Evolutionary conservation across 768 basidiomycete genomes (phyloP).

Genomic region (Tulasnella sp.): DNA sequence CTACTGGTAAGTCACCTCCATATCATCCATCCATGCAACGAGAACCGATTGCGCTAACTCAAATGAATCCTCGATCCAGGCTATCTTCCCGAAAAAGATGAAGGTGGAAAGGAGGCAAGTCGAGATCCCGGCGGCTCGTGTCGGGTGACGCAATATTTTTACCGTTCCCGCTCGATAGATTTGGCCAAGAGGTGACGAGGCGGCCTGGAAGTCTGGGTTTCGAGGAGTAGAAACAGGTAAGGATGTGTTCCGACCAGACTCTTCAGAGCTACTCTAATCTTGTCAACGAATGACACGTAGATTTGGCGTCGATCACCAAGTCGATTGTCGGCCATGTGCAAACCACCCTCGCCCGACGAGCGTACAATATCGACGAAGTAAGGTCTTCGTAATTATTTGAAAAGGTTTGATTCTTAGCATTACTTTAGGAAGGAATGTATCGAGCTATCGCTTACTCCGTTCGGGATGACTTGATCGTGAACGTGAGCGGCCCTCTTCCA

Average conservation of each 20-base stretch:
- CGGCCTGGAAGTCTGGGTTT: slow-evolving; percentile 30
- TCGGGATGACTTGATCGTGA: slow-evolving; percentile 79
- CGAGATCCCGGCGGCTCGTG: not conserved
- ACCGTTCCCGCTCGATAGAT: slow-evolving; percentile 36
- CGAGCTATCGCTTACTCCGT: slow-evolving; percentile 86
- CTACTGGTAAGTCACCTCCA: slow-evolving; percentile 34
- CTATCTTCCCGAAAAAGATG: slow-evolving; percentile 71
- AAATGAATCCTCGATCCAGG: slow-evolving; percentile 41
- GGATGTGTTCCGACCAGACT: not conserved
- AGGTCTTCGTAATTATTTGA: slow-evolving; percentile 23
- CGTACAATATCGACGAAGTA: slow-evolving; percentile 71
- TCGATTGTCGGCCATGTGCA: slow-evolving; percentile 81
- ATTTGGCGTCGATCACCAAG: slow-evolving; percentile 58
- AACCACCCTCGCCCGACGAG: slow-evolving; percentile 83
- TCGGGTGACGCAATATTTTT: not conserved
- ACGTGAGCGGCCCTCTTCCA: slow-evolving; percentile 31
- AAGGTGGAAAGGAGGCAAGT: slow-evolving; percentile 57
- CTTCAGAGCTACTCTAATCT: not conserved
- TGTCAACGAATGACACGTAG: slow-evolving; percentile 38
- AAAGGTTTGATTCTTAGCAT: slow-evolving; percentile 16
- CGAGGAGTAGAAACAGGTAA: slow-evolving; percentile 27
- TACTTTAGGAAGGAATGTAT: slow-evolving; percentile 67
- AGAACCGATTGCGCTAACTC: not conserved
- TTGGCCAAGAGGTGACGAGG: slow-evolving; percentile 77
- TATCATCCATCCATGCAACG: not conserved